These are phyloP conservation scores for Plenodomus biglobosus DNA, from an alignment of 2,329 filamentous ascomycete genomes.

Conservation along the genomic window DNA sequence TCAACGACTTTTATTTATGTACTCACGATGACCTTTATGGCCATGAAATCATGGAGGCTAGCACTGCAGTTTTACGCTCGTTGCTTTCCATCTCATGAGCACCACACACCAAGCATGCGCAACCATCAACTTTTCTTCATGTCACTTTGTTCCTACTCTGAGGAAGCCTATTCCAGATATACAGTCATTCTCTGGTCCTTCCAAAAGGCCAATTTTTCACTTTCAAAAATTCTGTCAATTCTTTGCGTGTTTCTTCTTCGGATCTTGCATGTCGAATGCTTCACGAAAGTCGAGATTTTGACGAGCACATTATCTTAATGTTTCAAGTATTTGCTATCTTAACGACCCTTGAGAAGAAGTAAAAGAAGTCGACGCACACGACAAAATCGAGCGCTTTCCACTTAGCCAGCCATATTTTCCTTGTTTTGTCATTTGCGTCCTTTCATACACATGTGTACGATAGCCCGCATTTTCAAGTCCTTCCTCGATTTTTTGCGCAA, in stretches of 20 bases:
- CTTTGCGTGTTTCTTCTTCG: conserved; percentile 20
- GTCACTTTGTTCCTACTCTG: conserved; percentile 11
- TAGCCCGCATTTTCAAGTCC: conserved; percentile 30
- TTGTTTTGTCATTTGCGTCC: neutral
- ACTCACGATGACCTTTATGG: conserved; percentile 44
- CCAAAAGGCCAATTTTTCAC: neutral
- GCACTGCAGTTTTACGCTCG: conserved; percentile 35
- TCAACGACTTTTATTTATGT: conserved; percentile 41
- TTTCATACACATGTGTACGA: conserved; percentile 36
- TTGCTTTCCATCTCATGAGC: conserved; percentile 30
- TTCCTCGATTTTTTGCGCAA: conserved; percentile 4
- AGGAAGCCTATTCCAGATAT: conserved; percentile 12
- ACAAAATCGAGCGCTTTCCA: conserved; percentile 17
- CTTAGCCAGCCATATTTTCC: conserved; percentile 15
- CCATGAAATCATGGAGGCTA: conserved; percentile 42
- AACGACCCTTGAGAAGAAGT: conserved; percentile 21
- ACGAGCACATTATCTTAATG: conserved; percentile 40
- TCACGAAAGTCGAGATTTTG: conserved; percentile 36
- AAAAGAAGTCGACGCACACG: neutral
- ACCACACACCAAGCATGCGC: conserved; percentile 26
- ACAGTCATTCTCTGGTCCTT: conserved; percentile 15
- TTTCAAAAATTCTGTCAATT: conserved; percentile 2
- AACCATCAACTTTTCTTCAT: conserved; percentile 25
- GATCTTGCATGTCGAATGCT: conserved; percentile 30
- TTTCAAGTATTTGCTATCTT: conserved; percentile 38